Base-by-base conservation (phyloP, 2,329 filamentous ascomycete genomes). In the Colletotrichum chrysophilum region DNA sequence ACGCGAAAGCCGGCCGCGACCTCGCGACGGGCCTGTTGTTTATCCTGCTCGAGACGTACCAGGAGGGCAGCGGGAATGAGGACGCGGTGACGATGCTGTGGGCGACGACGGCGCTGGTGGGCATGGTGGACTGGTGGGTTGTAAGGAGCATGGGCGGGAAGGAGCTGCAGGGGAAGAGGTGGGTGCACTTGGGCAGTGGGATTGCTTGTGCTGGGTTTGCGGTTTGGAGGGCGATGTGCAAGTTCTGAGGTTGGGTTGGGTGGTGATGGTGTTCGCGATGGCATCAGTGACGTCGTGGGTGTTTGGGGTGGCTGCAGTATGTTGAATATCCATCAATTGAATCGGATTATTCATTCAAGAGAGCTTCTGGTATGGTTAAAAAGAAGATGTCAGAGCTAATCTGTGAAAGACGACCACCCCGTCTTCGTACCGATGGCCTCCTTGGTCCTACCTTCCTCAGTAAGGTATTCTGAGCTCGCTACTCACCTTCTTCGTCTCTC, bases 1-100 rank as follows among this genome's bases (percentile, higher is more conserved):
- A 76, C 65, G 74, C 70, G 3, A 74, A 74, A 16, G n/a, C 76
- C 1, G 56, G 61, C 4, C 66, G 74, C 2, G 66, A 78, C 55
- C 66, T 72, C 8, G 28, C 72, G 4, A 66, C 48, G 5, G 68
- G 71, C 13, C 38, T 65, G 4, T 56, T 74, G 13, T 72, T 78
- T 13, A 66, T 77, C 18, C 56, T 52, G 21, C 62, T 79, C 14
- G 76, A 78, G 69, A 66, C 62, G 24, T 76, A 76, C 21, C 74
- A 74, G 61, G 70, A 65, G 30, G 74, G 77, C 32, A 70, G 62
- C 52, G 70, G 78, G 1, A 78, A 78, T 38, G 77, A 79, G 38
- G 66, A 65, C 48, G 74, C 74, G 30, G 69, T 76, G 4, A 66
- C 74, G 9, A 74, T 76, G 30, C 60, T 78, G 13, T 66, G 72